Evolutionary conservation across 2,329 filamentous ascomycete species (phyloP), one percentile per base, ranked within the genome.

Genomic region (Cadophora sp.): DNA sequence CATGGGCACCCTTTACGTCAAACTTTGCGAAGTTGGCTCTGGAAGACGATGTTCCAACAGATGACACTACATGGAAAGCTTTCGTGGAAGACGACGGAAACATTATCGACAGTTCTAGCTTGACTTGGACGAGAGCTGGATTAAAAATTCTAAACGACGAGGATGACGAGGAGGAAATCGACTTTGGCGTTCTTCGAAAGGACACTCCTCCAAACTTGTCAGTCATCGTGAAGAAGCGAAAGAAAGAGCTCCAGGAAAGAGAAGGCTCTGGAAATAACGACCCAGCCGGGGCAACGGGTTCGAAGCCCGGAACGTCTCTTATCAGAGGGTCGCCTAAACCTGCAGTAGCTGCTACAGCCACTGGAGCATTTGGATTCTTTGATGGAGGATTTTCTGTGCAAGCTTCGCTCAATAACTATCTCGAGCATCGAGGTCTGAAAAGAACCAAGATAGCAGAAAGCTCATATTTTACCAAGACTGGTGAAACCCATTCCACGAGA

Each of bases 41-140:
- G 7, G 71, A 79, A 0, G 78, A 82, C 16, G 80, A 82, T 61
- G 72, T 83, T 4, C 78, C 80, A 46, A 80, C 80, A 22, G 79
- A 83, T 68, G 78, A 79, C 4, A 76, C 78, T 0, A 65, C 81
- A 5, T 75, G 71, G 29, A 73, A 79, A 37, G 76, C 80, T 37
- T 72, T 85, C 8, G 46, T 82, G 0, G 73, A 69, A 3, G 62
- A 76, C 4, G 66, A 70, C 0, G 77, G 78, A 26, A 56, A 68
- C 5, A 60, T 77, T 4, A 75, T 82, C 2, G 79, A 81, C 34
- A 81, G 82, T 37, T 77, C 79, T 5, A 73, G 74, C 4, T 73
- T 84, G 27, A 78, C 81, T 3, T 86, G 83, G 81, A 86, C 86
- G 72, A 79, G 77, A 1, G 78, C 81, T 3, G 82, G 83, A 0